Evolutionary conservation across 1,284 basidiomycete species (phyloP), one percentile per base, ranked within the genome.

Genomic region (Porogramme epimiltina): DNA sequence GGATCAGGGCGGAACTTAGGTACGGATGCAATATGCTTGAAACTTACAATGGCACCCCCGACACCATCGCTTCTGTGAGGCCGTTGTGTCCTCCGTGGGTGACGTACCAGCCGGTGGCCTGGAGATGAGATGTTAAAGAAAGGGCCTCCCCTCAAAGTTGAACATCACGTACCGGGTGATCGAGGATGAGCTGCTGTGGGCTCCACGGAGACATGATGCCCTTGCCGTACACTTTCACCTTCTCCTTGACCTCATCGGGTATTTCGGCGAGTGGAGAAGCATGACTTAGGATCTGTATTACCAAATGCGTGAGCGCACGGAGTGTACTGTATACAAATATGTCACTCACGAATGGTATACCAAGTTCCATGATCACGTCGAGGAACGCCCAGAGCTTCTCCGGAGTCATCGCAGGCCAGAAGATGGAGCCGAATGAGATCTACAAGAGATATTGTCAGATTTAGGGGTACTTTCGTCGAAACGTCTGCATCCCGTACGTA

Each of bases 51-150:
- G 56, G 56, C 3, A 61, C 52, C 1, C 56, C 59, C 2, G 45
- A 43, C 4, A 47, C 41, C n/a, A 51, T 42, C n/a, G 59, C 31
- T 37, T 61, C 59, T 15, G 52, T 37, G 22, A 52, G 47, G 25
- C 59, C 48, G 28, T 61, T 61, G 16, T 63, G 63, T 2, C 62
- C 63, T 22, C 59, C 55, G 40, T 63, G 63, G 9, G 55, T 56
- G 19, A 65, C 46, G 51, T 54, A 63, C 62, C 62, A 63, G 0
- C 58, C 62, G 1, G 55, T 61, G 2, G 56, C 62, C 59, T 61
- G 39, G 33, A 62, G 62, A 5, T 48, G 49, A n/a, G n/a, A n/a
- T n/a, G n/a, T n/a, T n/a, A n/a, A n/a, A 25, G n/a, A 10, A n/a
- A 16, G 18, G 33, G n/a, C 1, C 4, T 16, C 4, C n/a, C n/a